Conservation (phyloP, 1,284 basidiomycete genomes). For the Sanghuangporus baumii region DNA sequence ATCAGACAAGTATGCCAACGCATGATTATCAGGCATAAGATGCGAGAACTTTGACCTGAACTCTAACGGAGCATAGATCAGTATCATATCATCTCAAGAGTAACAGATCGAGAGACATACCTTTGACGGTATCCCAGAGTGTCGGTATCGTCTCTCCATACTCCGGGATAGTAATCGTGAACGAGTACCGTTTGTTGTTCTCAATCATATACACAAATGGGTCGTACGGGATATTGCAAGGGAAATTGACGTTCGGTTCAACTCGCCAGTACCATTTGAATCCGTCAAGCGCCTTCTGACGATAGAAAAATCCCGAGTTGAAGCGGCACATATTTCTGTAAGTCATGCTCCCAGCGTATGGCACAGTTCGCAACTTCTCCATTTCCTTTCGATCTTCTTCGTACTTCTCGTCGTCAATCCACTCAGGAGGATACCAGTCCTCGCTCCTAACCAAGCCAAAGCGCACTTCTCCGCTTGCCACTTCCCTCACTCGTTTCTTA, state of each 20-base stretch:
- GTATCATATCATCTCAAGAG: neutral
- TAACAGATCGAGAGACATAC: constrained; percentile 21
- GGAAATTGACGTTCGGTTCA: constrained; percentile 69
- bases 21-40: constrained; percentile 58
- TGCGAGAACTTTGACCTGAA: constrained; percentile 60
- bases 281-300: constrained; percentile 37
- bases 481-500: constrained; percentile 24
- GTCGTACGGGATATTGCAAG: constrained; percentile 68
- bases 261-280: constrained; percentile 64
- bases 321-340: constrained; percentile 44
- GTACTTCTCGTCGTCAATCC: constrained; percentile 58
- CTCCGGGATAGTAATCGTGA: constrained; percentile 75
- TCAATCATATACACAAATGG: constrained; percentile 76
- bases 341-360: constrained; percentile 3
- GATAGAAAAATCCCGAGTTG: constrained; percentile 51
- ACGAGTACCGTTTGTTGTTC: constrained; percentile 49
- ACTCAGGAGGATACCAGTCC: constrained; percentile 51
- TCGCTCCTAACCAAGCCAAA: constrained; percentile 54
- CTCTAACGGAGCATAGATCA: constrained; percentile 32
- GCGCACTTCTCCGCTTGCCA: constrained; percentile 32
- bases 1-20: constrained; percentile 63
- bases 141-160: constrained; percentile 69
- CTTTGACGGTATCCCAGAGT: constrained; percentile 62
- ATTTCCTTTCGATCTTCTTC: constrained; percentile 37
- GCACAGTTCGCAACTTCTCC: neutral